Evolutionary conservation across 2,329 filamentous ascomycete species (phyloP), one percentile per base, ranked within the genome.

Genomic region (Trichoderma sp.): DNA sequence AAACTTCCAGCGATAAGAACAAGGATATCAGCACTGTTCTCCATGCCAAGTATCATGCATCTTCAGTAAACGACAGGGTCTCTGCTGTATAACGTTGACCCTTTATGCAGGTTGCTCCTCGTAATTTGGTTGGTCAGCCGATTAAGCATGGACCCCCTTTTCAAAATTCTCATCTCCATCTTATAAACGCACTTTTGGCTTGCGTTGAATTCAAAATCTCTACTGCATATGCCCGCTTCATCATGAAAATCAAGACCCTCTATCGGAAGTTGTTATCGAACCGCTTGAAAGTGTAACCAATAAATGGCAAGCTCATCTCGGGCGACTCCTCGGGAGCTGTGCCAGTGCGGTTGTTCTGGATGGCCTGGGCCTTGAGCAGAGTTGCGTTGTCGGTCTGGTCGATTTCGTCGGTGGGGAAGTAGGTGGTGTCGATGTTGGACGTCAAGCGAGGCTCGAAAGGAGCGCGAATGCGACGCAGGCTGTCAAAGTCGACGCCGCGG

Each of bases 321-420:
- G 94, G 93, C 72, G 93, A 90, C 78, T 97, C 92, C 74, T 95
- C 92, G 11, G 86, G 84, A 39, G 54, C 37, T 39, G 59, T 60
- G 52, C 69, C 69, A 72, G 80, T 80, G 74, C 86, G 85, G 63
- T 89, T 88, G 75, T 89, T 86, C 70, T 91, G 90, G 72, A 91
- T 87, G 60, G 92, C 93, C 80, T 96, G 92, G 24, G 92, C 92
- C 78, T 93, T 92, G 76, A 97, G 87, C 73, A 92, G 87, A 28
- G 94, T 96, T 68, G 92, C 93, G 72, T 94, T 97, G 79, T 97
- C 94, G 67, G 94, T 95, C 83, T 98, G 95, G 75, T 97, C 94
- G 77, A 99, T 97, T 81, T 99, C 96, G 77, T 99, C 96, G 64
- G 94, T 97, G 11, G 96, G 96, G 89, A 99, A 99, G 85, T 99